phyloP scores from a whole-genome alignment of 2,329 filamentous ascomycete genomes.

The Colletotrichum truncatum region DNA sequence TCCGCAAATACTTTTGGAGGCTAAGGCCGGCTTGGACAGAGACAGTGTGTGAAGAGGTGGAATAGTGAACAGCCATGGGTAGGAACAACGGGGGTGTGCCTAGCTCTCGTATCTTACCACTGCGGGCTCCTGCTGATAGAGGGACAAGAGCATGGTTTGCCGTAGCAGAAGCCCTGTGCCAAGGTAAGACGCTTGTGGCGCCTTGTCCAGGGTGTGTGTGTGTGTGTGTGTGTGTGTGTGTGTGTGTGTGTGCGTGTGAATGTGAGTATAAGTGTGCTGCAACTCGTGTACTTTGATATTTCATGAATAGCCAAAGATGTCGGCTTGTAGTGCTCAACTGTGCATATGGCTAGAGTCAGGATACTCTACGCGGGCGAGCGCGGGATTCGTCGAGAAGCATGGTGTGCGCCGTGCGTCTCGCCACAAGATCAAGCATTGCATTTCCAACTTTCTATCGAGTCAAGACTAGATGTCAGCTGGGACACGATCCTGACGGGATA shows the following conservation, averaged over 20 bases:
- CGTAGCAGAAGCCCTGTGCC: background rate
- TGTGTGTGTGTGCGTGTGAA: background rate
- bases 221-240: background rate
- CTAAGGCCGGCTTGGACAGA: background rate
- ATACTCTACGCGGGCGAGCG: background rate
- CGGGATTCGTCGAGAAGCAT: background rate
- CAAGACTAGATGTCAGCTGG: background rate
- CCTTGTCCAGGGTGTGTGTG: background rate
- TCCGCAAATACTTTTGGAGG: background rate
- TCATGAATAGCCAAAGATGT: background rate
- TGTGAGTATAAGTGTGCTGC: background rate
- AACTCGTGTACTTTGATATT: background rate
- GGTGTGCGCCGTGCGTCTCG: background rate
- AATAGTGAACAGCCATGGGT: background rate
- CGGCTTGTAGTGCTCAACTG: background rate
- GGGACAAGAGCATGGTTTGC: background rate
- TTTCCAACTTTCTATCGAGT: background rate
- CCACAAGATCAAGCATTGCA: background rate
- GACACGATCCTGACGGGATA: background rate
- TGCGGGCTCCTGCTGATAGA: conserved; percentile 4
- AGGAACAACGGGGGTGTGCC: background rate
- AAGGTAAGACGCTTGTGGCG: background rate
- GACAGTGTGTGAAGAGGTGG: background rate
- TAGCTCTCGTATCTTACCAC: background rate
- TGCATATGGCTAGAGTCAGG: background rate